Evolutionary conservation across 805 yeast species (phyloP).

Genomic region (Schizosaccharomyces japonicus): DNA sequence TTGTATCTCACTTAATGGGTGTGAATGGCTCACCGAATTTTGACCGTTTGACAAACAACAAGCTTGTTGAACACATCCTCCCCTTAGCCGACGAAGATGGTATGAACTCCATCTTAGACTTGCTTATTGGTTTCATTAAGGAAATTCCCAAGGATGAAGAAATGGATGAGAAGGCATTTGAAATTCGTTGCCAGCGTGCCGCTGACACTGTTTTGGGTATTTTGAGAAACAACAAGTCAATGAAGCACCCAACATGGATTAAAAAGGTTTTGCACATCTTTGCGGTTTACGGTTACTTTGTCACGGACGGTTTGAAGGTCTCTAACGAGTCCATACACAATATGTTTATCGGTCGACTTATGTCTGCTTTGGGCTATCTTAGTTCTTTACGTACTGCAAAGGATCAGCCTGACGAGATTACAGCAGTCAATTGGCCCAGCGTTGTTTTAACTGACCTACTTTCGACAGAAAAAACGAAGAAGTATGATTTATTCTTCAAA

Average conservation of each 20-base stretch:
- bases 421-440: not conserved
- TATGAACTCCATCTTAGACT: constrained; percentile 6
- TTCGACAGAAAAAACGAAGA: not conserved
- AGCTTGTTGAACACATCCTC: constrained; percentile 29
- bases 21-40: constrained; percentile 40
- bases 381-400: not conserved
- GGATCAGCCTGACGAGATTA: not conserved
- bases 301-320: not conserved
- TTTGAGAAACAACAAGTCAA: constrained; percentile 16
- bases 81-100: constrained; percentile 10
- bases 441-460: not conserved
- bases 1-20: constrained; percentile 20
- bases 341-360: not conserved
- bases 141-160: constrained; percentile 8
- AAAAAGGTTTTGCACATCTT: constrained; percentile 8
- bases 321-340: not conserved
- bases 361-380: not conserved
- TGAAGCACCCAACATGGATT: constrained; percentile 16
- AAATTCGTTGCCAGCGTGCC: constrained; percentile 29
- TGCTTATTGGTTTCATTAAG: constrained; percentile 12
- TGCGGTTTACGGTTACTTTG: not conserved
- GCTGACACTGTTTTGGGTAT: constrained; percentile 34
- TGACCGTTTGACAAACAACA: constrained; percentile 54
- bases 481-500: constrained; percentile 10
- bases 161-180: constrained; percentile 11